Base-by-base conservation (phyloP, 805 yeast species). In the Lipomyces spencermartinsiae region DNA sequence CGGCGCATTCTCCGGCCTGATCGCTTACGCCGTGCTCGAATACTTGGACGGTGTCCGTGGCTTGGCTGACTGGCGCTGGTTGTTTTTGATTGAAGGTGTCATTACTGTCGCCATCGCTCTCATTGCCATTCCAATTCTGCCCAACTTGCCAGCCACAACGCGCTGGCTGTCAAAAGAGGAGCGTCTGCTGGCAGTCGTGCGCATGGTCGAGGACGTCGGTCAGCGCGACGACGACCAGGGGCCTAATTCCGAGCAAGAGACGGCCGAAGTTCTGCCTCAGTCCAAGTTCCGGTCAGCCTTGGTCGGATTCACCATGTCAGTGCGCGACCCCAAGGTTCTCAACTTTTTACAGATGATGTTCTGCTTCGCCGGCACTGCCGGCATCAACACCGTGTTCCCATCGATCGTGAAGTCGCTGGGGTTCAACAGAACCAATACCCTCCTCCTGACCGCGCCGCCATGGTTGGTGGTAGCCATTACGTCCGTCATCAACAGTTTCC, bases 381-480 rank as follows among this genome's bases (percentile, higher is more conserved):
- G 89, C 75, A 87, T 86, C 59, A 84, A 88, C 22, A 66, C 72
- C 43, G 71, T 71, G 33, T 69, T 66, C 51, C 90, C 90, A 34
- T 81, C 89, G 0, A 86, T 87, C 34, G 89, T 87, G 19, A 74
- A 80, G 66, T 85, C 89, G 14, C 80, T 87, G 69, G 83, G 85
- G 57, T 87, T 85, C 71, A 76, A 77, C 73, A 79, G 81, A 59
- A 80, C 85, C 51, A 80, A 83, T 58, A 85, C 89, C 2, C 80
- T 86, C 60, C 83, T 85, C 70, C 79, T 87, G 65, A 71, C 73
- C 9, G 69, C 66, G 10, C 73, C 73, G n/a, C 73, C 73, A 1
- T 71, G 72, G 72, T 25, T 67, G 22, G 57, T 69, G 19, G 63
- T 56, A 34, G 43, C 71, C 2, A 55, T 69, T 53, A 67, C 73